Base-by-base conservation (phyloP, 2,329 filamentous ascomycete species). In the Botrytis pseudocinerea region DNA sequence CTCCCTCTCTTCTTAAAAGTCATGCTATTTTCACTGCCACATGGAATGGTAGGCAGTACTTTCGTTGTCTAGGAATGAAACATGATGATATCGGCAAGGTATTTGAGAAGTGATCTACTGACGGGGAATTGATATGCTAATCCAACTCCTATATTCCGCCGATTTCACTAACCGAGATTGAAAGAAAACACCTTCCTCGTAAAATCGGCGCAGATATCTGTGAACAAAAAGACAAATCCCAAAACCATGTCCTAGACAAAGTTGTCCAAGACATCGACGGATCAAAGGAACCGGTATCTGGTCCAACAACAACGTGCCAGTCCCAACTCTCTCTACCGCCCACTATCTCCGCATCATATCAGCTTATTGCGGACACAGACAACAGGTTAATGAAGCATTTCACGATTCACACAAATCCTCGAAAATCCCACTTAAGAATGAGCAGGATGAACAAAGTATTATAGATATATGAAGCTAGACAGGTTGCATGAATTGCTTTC, bases 211-310 rank as follows among this genome's bases (percentile, higher is more conserved):
- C 85, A 3, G 86, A 91, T 59, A 89, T 93, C 61, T 88, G 87
- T 75, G 57, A 86, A 84, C 18, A 86, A 84, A 77, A 85, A 86
- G 75, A 82, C 2, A 82, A 82, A 73, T 68, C 70, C 14, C 42
- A 48, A 10, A 40, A 71, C 18, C 85, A 87, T 51, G 86, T 92
- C 0, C 83, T 93, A 48, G 91, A 93, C 80, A 92, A 92, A 78
- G 90, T 93, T 0, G 90, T 92, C 0, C 90, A 93, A 80, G 90
- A 92, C 76, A 86, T 88, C 32, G 89, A 90, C 46, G 85, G 87
- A 69, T 87, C 88, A 59, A 93, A 79, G 90, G 91, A 0, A 93
- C 91, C 0, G 88, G 90, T 0, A 85, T 88, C 65, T 93, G 90
- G 91, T 87, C 87, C 8, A 87, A 90, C 75, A 86, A 86, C 76